Evolutionary conservation across 257 asterid genomes (phyloP), one percentile per base, ranked within the genome.

Genomic region (Verbena officinalis): DNA sequence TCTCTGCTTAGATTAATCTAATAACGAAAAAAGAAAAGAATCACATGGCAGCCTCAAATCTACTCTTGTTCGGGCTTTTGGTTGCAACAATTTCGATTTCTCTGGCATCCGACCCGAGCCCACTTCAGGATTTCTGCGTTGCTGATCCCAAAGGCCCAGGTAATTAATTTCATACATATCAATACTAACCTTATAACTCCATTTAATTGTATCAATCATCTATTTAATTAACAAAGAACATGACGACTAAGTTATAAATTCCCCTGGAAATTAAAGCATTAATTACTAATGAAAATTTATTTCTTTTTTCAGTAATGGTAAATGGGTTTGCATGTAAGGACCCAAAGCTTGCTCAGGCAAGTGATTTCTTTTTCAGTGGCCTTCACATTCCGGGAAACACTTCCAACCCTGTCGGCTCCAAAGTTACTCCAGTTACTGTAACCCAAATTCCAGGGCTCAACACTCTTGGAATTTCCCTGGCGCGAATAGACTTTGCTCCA

Each of bases 81-180:
- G 11, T 65, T 49, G 51, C 62, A 51, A 60, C 51, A 45, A 46
- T 43, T 39, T 54, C 63, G 13, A 10, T 59, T 40, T 27, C 65
- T 20, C 33, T 65, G 8, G 70, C 80, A 31, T 69, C 68, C 22
- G 73, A 69, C 27, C 72, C 55, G 0, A 69, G 75, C 14, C 73
- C 79, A 20, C 67, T 75, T 44, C 80, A 75, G 43, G 80, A 75
- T 58, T 69, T 75, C 53, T 75, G 80, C 38, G 73, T 64, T 15
- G 73, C 80, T 1, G 59, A 59, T 17, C 39, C 49, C 49, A 43
- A 43, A 2, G 45, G 45, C 59, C 68, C 69, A 23, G 73, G 80
- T n/a, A n/a, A n/a, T n/a, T n/a, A n/a, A n/a, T 69, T 17, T 48
- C 24, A 48, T 0, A 48, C 33, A 27, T 27, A 27, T 27, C 33